phyloP scores from a whole-genome alignment of 140 eudicot genomes.

The Artemisia princeps region DNA sequence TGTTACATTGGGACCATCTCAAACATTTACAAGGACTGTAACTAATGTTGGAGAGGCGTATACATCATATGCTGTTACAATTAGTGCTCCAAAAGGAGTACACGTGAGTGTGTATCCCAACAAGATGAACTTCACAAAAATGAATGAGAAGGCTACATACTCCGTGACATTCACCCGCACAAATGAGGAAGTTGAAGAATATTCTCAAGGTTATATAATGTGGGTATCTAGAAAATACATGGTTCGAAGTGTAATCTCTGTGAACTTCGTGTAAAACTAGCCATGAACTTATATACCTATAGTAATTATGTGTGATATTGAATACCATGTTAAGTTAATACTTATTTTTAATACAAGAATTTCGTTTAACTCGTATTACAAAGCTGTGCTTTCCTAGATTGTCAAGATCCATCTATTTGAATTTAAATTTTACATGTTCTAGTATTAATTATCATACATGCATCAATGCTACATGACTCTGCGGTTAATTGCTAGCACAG shows the following conservation, averaged over 20 bases:
- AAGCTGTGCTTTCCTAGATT: not conserved
- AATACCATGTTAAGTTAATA: not conserved
- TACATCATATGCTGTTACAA: not conserved
- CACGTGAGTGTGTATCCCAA: not conserved
- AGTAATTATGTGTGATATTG: not conserved
- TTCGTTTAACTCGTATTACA: not conserved
- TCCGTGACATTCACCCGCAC: not conserved
- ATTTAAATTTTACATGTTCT: too few species aligned
- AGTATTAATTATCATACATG: not conserved
- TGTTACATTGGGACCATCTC: not conserved
- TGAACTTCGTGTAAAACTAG: not conserved
- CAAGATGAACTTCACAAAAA: not conserved
- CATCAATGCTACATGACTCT: not conserved
- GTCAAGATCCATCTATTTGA: too few species aligned
- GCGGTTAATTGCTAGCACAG: too few species aligned
- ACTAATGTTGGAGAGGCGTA: constrained; percentile 12
- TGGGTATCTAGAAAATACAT: not conserved
- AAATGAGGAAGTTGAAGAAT: not conserved
- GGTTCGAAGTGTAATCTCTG: not conserved
- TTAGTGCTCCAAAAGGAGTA: not conserved
- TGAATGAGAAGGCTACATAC: constrained; percentile 1
- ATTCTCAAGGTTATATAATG: not conserved
- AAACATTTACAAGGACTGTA: constrained; percentile 4
- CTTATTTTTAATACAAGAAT: not conserved
- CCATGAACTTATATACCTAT: not conserved